Percentiles rank a stretch among this genome's conserved stretches.
phyloP scores from a whole-genome alignment of 805 yeast genomes.

The Candida tallmaniae region DNA sequence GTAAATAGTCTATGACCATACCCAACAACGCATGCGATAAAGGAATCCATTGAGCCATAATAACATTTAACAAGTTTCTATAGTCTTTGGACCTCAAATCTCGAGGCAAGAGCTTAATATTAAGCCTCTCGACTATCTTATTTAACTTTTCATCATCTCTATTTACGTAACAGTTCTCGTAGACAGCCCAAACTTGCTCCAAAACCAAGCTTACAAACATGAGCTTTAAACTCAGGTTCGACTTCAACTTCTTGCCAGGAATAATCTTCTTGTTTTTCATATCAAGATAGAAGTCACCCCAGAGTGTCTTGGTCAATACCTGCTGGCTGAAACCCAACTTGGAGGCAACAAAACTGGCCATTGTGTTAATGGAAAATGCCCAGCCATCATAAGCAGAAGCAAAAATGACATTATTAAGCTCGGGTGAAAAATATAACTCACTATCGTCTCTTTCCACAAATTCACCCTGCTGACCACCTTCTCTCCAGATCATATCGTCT shows the following conservation, averaged over 20 bases:
- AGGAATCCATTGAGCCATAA: slow-evolving; percentile 94
- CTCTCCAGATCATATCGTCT: slow-evolving; percentile 76
- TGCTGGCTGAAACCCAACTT: slow-evolving; percentile 81
- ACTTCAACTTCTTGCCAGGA: slow-evolving; percentile 58
- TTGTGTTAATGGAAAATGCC: slow-evolving; percentile 91
- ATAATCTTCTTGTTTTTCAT: slow-evolving; percentile 84
- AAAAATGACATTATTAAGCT: slow-evolving; percentile 82
- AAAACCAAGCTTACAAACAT: slow-evolving; percentile 81
- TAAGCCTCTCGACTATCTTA: slow-evolving; percentile 68
- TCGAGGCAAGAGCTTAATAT: slow-evolving; percentile 64
- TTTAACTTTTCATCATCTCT: slow-evolving; percentile 67
- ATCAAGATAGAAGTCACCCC: slow-evolving; percentile 93
- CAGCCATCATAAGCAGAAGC: slow-evolving; percentile 94
- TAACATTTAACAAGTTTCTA: slow-evolving; percentile 52
- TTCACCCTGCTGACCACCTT: slow-evolving; percentile 52
- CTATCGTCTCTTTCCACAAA: slow-evolving; percentile 74
- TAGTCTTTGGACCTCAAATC: slow-evolving; percentile 79
- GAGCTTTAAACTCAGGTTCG: slow-evolving; percentile 59
- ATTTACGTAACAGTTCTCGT: slow-evolving; percentile 62
- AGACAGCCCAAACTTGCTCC: slow-evolving; percentile 90
- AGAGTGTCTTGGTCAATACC: slow-evolving; percentile 76
- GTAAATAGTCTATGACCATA: slow-evolving; percentile 78
- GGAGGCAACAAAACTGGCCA: slow-evolving; percentile 79
- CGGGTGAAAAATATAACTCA: slow-evolving; percentile 83
- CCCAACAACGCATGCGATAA: slow-evolving; percentile 80